Evolutionary conservation across 1,284 basidiomycete species (phyloP), one percentile per base, ranked within the genome.

Genomic region (Leccinum griseonigrum): DNA sequence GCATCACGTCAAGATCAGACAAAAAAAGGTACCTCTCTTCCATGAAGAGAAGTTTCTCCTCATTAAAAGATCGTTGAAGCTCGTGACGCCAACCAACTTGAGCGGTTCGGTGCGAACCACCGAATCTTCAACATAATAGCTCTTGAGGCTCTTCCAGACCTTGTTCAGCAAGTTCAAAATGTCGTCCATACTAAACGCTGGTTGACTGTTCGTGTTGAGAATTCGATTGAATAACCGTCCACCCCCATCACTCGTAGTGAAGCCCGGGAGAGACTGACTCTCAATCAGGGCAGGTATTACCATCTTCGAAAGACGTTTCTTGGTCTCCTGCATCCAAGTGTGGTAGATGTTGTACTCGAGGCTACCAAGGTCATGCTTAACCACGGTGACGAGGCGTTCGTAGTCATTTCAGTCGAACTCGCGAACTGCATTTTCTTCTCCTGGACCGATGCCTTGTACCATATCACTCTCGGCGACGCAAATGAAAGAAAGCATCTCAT

Each of bases 291-390:
- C 97, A 18, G 97, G 97, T 61, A 99, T 95, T 57, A 99, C 94
- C 96, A 99, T 99, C 83, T 98, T 98, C 65, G 90, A 85, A 52
- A 99, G 81, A 66, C 90, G 91, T 80, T 97, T 97, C 87, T 99
- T 99, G 52, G 95, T 94, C 79, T 99, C 97, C 64, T 94, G 82
- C 94, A 99, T 99, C 93, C 95, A 98, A 0, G 97, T 98, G 77
- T 99, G 97, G 76, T 98, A 99, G 76, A 99, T 97, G 82, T 99
- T 99, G 81, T 98, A 99, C 79, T 99, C 97, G 70, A 99, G 81
- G 67, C 93, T 95, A 78, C 99, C 97, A 53, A 99, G 85, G 75
- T 99, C 97, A 73, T 99, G 97, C 77, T 98, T 98, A 76, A 99
- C 97, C 65, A 99, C 94, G 18, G 92, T 92, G 18, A 99, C 95